Evolutionary conservation across 2,329 filamentous ascomycete genomes (phyloP), one percentile per base, ranked within the genome.

Genomic region (Beauveria bassiana): DNA sequence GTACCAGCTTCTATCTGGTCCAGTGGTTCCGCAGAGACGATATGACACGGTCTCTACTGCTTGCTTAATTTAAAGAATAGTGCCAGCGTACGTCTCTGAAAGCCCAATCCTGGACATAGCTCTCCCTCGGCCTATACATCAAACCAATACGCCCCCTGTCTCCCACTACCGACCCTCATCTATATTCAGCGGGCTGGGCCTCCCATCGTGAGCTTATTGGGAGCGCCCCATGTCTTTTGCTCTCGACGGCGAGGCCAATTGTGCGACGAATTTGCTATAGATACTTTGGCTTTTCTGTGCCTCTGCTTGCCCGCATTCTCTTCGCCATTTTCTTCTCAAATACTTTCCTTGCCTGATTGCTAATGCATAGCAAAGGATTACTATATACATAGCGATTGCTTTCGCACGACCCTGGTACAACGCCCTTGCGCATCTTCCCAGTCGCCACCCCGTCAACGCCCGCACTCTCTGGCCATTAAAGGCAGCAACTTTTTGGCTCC

Each of bases 371-470:
- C 51, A 26, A 38, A 50, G 31, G 45, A n/a, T 50, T n/a, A 40
- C n/a, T 49, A 31, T 28, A 61, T 43, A 55, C 51, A 10, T 18
- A 31, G 43, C 59, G 59, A 61, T 61, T 61, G 59, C 59, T 50
- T 18, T 55, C 51, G 59, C 51, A 18, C 51, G 59, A 55, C 51
- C 31, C 51, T 56, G 26, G 59, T 61, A 20, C 43, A 14, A 61
- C 59, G 22, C 55, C 51, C 51, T 55, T 49, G 28, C 34, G 31
- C 51, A 55, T 40, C 43, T 28, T 16, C 43, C 51, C 6, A 26
- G 34, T 45, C 34, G 58, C 38, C 50, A 38, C 26, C 50, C 22
- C 26, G 40, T 53, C 49, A 34, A 20, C 58, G 49, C 42, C 50
- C 26, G 50, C 42, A 47, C 42, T 26, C 22, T 26, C 20, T 28